These are phyloP conservation scores for Globisporangium radiosum DNA, from an alignment of 352 stramenopile genomes.

Conservation along the genomic window DNA sequence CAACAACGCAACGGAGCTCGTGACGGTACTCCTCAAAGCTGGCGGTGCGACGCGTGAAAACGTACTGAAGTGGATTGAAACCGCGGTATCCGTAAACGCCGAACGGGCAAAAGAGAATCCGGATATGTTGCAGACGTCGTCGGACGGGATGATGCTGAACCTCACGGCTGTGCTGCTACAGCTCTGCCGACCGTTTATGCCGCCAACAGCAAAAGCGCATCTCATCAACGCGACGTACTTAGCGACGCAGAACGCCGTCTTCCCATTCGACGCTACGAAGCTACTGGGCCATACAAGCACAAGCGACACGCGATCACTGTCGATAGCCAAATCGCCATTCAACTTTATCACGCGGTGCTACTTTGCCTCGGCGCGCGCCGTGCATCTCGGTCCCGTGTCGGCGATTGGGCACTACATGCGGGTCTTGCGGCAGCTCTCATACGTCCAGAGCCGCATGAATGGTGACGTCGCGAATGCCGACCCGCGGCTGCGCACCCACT, in stretches of 20 bases:
- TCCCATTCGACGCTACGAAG: constrained; percentile 58
- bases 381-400: constrained; percentile 90
- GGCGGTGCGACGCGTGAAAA: constrained; percentile 46
- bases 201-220: constrained; percentile 64
- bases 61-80: constrained; percentile 69
- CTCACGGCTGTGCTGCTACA: constrained; percentile 68
- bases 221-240: constrained; percentile 66
- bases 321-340: constrained; percentile 51
- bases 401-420: constrained; percentile 80
- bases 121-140: constrained; percentile 51
- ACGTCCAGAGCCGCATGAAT: constrained; percentile 82
- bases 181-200: constrained; percentile 76
- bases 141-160: constrained; percentile 77
- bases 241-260: constrained; percentile 40
- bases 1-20: constrained; percentile 45
- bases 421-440: constrained; percentile 87
- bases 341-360: constrained; percentile 97
- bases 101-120: constrained; percentile 80
- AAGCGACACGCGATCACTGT: constrained; percentile 11
- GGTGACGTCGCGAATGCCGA: constrained; percentile 33
- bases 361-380: constrained; percentile 89
- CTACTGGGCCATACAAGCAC: constrained; percentile 27
- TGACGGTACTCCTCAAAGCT: constrained; percentile 66
- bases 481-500: constrained; percentile 62
- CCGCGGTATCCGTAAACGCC: constrained; percentile 64